phyloP scores from a whole-genome alignment of 768 basidiomycete species.

The Panellus pusillus region DNA sequence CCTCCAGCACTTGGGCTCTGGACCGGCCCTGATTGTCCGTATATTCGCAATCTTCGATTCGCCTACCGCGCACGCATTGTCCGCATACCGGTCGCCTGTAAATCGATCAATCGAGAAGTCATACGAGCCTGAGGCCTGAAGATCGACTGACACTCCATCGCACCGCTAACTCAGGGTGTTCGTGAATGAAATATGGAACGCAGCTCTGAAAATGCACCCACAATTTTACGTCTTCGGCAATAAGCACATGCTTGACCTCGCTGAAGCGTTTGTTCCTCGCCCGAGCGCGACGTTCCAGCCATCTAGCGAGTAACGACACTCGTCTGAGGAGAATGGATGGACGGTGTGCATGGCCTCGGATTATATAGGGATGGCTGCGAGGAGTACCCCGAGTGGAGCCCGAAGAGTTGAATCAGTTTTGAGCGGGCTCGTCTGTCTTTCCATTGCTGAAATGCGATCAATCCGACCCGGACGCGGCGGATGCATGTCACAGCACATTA shows the following conservation, averaged over 20 bases:
- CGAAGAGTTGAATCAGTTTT: no score
- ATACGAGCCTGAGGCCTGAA: no score
- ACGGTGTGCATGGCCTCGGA: no score
- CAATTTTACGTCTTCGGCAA: slow-evolving; percentile 15
- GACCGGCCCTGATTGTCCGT: slow-evolving; percentile 39
- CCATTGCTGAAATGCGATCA: no score
- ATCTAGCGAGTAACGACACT: background rate
- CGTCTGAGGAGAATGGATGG: no score
- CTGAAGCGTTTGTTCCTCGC: background rate
- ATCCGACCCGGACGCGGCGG: no score
- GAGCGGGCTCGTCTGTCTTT: no score
- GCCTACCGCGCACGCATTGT: slow-evolving; percentile 37
- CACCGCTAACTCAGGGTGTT: slow-evolving; percentile 1
- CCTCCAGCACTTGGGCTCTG: slow-evolving; percentile 38
- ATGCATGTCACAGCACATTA: no score
- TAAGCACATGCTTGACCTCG: slow-evolving; percentile 6
- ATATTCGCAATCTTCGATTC: slow-evolving; percentile 46
- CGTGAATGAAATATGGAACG: background rate
- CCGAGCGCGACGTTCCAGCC: background rate
- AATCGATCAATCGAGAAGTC: background rate
- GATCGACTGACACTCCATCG: slow-evolving; percentile 12
- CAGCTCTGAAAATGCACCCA: background rate
- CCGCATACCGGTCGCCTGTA: slow-evolving; percentile 37
- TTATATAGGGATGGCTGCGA: no score
- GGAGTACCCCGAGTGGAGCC: no score